Conservation (phyloP, 163 green algal species). For the Scenedesmus sp. region DNA sequence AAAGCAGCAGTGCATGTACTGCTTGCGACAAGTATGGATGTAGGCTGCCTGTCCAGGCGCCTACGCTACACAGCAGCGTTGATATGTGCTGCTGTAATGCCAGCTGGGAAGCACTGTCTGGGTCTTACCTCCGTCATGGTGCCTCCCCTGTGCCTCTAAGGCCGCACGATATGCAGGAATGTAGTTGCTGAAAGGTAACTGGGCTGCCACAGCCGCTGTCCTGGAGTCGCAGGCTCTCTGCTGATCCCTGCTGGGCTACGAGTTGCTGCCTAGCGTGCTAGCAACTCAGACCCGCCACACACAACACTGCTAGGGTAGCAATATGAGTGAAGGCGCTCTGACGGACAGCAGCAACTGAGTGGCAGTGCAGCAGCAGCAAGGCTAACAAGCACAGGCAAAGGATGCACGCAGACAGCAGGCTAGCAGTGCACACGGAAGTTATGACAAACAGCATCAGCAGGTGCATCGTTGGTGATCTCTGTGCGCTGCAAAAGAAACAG, state of each 20-base stretch:
- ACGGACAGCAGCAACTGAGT: neutral
- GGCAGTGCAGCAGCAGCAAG: neutral
- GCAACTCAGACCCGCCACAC: neutral
- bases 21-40: neutral
- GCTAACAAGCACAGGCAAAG: neutral
- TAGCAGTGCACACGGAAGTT: neutral
- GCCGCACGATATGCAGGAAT: neutral
- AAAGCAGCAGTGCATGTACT: neutral
- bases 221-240: neutral
- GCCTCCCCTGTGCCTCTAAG: neutral
- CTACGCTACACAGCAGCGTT: neutral
- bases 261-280: too few relatives aligned
- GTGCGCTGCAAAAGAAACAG: neutral
- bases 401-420: neutral
- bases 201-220: neutral
- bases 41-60: too few relatives aligned
- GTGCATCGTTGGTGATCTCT: neutral
- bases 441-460: neutral
- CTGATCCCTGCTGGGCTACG: neutral
- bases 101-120: neutral
- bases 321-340: neutral
- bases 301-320: neutral
- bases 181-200: neutral
- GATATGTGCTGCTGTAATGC: neutral
- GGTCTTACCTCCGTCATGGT: conserved; percentile 30